These are phyloP conservation scores for Paramecium tetraurelia DNA, from an alignment of 73 alveolate genomes.

Conservation along the genomic window DNA sequence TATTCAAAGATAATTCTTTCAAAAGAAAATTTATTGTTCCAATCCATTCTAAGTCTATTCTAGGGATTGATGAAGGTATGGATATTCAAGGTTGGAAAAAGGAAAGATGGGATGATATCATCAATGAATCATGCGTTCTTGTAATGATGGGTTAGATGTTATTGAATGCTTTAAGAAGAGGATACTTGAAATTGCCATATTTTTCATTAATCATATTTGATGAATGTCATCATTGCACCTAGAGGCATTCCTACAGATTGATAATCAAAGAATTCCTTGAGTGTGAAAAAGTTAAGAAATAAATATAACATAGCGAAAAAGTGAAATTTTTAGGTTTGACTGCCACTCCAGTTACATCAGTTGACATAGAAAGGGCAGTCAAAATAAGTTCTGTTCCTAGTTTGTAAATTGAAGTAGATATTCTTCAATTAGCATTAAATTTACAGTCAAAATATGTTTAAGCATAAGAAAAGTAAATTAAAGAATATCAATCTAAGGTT, in stretches of 20 bases:
- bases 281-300: background rate
- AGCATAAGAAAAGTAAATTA: background rate
- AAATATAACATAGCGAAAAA: background rate
- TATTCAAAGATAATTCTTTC: background rate
- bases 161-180: conserved; percentile 60
- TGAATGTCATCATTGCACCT: conserved; percentile 60
- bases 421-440: background rate
- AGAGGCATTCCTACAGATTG: conserved; percentile 45
- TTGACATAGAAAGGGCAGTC: background rate
- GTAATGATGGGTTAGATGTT: conserved; percentile 60
- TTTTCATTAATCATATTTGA: conserved; percentile 48
- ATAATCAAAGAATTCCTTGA: conserved; percentile 42
- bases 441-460: background rate
- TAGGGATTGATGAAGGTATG: background rate
- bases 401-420: background rate
- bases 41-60: background rate
- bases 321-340: conserved; percentile 47
- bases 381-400: background rate
- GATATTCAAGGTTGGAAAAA: conserved; percentile 11
- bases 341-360: conserved; percentile 49
- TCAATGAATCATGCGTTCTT: background rate
- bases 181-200: conserved; percentile 6
- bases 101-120: conserved; percentile 40
- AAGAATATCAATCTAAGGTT: background rate
- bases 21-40: background rate